These are phyloP conservation scores for Chalciporus sp. DNA, from an alignment of 1,284 basidiomycete species.

Conservation along the genomic window DNA sequence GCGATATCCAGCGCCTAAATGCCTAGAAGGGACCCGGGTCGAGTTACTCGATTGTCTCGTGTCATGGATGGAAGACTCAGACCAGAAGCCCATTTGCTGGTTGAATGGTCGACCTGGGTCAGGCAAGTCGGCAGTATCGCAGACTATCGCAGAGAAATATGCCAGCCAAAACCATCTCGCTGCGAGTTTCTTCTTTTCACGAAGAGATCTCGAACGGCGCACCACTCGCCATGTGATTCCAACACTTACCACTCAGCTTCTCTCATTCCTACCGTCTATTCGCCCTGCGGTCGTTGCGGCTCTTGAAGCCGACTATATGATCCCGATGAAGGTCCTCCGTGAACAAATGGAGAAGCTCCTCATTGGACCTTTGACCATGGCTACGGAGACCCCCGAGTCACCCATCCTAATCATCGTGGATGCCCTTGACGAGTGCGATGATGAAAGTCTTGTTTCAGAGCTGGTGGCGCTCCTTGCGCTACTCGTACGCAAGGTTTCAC, in stretches of 20 bases:
- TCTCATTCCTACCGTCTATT: conserved; percentile 15
- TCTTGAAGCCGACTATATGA: conserved; percentile 19
- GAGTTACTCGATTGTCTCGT: conserved; percentile 19
- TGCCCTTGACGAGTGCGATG: conserved; percentile 26
- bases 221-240: conserved; percentile 18
- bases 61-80: conserved; percentile 17
- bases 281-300: conserved; percentile 16
- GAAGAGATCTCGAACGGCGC: conserved; percentile 20
- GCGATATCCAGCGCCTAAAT: conserved; percentile 25
- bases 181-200: conserved; percentile 26
- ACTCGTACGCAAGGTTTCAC: conserved; percentile 3
- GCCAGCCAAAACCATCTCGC: conserved; percentile 13
- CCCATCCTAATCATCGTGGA: conserved; percentile 19
- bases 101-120: conserved; percentile 23
- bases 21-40: conserved; percentile 24
- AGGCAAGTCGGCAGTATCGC: conserved; percentile 26
- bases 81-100: conserved; percentile 19
- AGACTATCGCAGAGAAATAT: conserved; percentile 23
- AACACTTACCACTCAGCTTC: conserved; percentile 15
- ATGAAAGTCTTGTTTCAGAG: conserved; percentile 18
- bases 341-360: conserved; percentile 25
- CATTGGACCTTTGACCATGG: conserved; percentile 12
- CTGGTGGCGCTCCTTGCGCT: conserved; percentile 17
- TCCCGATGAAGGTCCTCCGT: conserved; percentile 23
- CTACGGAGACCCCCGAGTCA: neutral